These are phyloP conservation scores for Dipodascopsis uninucleata DNA, from an alignment of 805 yeast species.

Conservation along the genomic window DNA sequence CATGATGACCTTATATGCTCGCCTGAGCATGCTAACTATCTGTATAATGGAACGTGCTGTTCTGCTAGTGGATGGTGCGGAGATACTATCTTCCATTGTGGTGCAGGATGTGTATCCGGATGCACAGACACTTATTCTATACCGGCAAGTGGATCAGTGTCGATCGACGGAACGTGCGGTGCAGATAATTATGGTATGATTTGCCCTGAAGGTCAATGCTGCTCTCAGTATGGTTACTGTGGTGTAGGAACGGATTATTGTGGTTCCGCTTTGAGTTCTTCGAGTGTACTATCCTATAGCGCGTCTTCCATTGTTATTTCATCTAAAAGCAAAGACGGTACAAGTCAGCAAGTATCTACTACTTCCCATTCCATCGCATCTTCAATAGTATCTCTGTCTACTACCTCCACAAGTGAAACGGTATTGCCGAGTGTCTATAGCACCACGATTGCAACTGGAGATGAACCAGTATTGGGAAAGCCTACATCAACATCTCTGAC, in stretches of 20 bases:
- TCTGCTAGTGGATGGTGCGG: slow-evolving; percentile 20
- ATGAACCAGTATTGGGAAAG: slow-evolving; percentile 17
- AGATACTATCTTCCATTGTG: slow-evolving; percentile 10
- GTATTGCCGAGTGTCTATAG: background rate
- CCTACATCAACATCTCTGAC: slow-evolving; percentile 9
- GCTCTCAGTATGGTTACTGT: slow-evolving; percentile 22
- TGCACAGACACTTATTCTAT: slow-evolving; percentile 8
- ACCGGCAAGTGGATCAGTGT: background rate
- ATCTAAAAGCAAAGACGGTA: background rate
- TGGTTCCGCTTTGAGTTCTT: slow-evolving; percentile 4
- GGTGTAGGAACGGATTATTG: slow-evolving; percentile 14
- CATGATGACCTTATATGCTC: slow-evolving; percentile 7
- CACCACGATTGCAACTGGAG: background rate
- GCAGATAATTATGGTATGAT: slow-evolving; percentile 8
- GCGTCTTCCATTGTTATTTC: slow-evolving; percentile 1
- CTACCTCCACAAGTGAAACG: background rate
- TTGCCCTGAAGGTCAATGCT: slow-evolving; percentile 16
- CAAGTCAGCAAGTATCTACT: background rate
- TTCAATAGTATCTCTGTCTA: background rate
- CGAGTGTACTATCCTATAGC: background rate
- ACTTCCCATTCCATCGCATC: background rate
- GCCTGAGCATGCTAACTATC: slow-evolving; percentile 1
- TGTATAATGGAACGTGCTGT: slow-evolving; percentile 17
- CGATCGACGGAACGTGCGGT: slow-evolving; percentile 23
- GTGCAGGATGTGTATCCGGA: slow-evolving; percentile 14